Base-by-base conservation (phyloP, 2,329 filamentous ascomycete species). In the Botrytis fabae region DNA sequence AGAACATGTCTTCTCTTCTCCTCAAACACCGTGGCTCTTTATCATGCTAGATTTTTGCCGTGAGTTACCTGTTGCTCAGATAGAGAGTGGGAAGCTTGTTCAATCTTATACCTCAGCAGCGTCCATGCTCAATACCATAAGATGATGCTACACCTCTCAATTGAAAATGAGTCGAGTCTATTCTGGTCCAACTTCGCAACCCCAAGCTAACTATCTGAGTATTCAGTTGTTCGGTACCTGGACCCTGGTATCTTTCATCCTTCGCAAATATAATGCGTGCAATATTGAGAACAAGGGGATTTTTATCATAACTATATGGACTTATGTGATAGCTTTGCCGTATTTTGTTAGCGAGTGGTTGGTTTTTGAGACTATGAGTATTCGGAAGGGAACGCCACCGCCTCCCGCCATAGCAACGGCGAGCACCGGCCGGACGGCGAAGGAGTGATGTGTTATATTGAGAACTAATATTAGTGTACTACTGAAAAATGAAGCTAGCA, bases 161-260 rank as follows among this genome's bases (percentile, higher is more conserved):
- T 22, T 5, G 4, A 60, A 28, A 28, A 60, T 40, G 28, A 9
- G 25, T 10, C 20, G 25, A 28, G 32, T 5, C 1, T 60, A 25
- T 25, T 25, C 48, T 18, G 35, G 35, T 25, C 35, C 65, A 20
- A 35, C 4, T 22, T 40, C 14, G 65, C 25, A 28, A 16, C 22
- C 32, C 32, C 28, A 40, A n/a, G 32, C n/a, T 51, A 63, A 42
- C 4, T 8, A 35, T 97, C 83, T 97, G 96, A 89, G 88, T 9
- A 92, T 92, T 78, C 88, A 90, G 75, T 89, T 88, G 8, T 92
- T 92, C 78, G 90, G 89, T 62, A 92, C 90, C 62, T 92, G 90
- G 90, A 92, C 90, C 0, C 84, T 90, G 65, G 82, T 92, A 63
- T 86, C 87, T 32, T 83, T 85, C 42, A 82, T 92, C 57, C 82